Evolutionary conservation across 2,329 filamentous ascomycete species (phyloP), one percentile per base, ranked within the genome.

Genomic region (Penicillium sp.): DNA sequence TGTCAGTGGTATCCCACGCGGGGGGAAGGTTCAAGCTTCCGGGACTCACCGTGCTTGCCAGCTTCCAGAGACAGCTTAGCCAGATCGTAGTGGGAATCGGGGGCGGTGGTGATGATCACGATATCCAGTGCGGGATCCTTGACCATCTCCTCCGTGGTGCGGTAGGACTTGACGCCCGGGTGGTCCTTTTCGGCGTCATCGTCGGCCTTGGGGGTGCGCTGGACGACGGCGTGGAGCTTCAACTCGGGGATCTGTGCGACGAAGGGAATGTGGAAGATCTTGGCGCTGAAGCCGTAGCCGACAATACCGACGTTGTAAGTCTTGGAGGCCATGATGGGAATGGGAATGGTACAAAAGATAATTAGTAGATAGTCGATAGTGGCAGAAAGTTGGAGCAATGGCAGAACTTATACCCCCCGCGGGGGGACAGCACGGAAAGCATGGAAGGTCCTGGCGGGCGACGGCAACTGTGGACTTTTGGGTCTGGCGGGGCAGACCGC

Each of bases 231-330:
- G 67, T 90, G 83, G 17, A 93, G 83, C 46, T 79, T 84, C 67
- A 91, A 80, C 48, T 82, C 76, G 6, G 85, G 78, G 0, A 86
- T 84, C 24, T 80, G 79, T 46, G 77, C 75, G 72, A 94, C 81
- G 73, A 91, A 89, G 56, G 89, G 90, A 66, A 93, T 91, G 72
- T 94, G 89, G 75, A 93, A 94, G 74, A 88, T 80, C 68, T 91
- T 92, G 72, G 90, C 89, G 49, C 80, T 82, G 65, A 84, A 69
- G 61, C 83, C 83, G 67, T 84, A 85, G 63, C 83, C 83, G 52
- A 85, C 77, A 32, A 85, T 70, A 40, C 80, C 82, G 49, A 84
- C 78, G 54, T 84, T 85, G 67, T 76, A 81, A 17, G 68, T 70
- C 63, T 77, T 78, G 50, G 70, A 59, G 29, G 73, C 58, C 75